Evolutionary conservation across 208 protist genomes (phyloP), one percentile per base, ranked within the genome.

Genomic region (Paratrypanosoma confusum): DNA sequence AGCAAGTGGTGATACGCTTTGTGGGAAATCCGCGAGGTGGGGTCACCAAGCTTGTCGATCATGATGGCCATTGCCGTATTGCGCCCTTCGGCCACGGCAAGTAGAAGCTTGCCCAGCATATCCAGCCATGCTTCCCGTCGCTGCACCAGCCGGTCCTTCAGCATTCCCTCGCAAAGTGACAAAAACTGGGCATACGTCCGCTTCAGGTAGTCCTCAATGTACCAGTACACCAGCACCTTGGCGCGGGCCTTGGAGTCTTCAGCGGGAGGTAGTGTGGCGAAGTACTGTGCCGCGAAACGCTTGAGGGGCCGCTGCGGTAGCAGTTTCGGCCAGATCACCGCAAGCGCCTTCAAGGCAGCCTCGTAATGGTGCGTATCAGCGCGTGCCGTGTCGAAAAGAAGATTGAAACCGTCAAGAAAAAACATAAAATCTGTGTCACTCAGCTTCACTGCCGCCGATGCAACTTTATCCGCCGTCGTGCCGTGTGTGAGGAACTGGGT

Each of bases 371-470:
- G 84, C 28, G 84, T 80, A 62, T 93, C 84, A 10, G 74, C 79
- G 43, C 77, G 67, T 22, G 84, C 84, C 13, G 80, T 87, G 48
- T 93, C 84, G 51, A 93, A 93, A 22, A 93, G 75, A 20, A 87
- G 51, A 39, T 79, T 81, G 65, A 93, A 93, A 22, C 73, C 76
- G 26, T 93, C 84, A 17, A 93, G 37, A 60, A 88, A 88, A 21
- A 93, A 86, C 84, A 93, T 93, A 51, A 93, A 93, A 39, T 93
- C 84, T 10, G 65, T 85, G 62, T 93, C 80, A n/a, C 69, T 67
- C 26, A 93, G 57, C 58, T 93, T 93, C 20, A 93, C 77, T 3
- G 84, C 84, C 16, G 84, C 79, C 1, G 84, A 70, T 39, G 84
- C 84, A 44, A 93, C 76, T 46, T 82, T 83, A 63, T 93, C 84